These are phyloP conservation scores for Bassia scoparia DNA, from an alignment of 148 eudicot genomes.

Conservation along the genomic window DNA sequence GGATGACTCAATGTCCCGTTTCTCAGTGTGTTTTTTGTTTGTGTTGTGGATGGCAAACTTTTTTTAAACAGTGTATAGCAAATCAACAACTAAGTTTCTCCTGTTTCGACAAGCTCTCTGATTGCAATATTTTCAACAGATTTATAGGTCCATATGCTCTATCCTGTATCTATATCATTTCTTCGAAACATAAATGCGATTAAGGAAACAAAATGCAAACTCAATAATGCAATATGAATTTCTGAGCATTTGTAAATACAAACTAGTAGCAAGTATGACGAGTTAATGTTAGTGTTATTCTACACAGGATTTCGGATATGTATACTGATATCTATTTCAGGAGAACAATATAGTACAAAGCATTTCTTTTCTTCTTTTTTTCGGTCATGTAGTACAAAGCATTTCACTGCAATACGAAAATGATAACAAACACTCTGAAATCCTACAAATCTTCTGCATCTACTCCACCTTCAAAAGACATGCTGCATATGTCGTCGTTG, in stretches of 20 bases:
- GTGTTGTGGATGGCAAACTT: background rate
- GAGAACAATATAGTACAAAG: conserved; percentile 2
- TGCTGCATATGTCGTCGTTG: background rate
- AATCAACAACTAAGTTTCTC: background rate
- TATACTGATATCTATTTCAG: background rate
- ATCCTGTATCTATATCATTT: too few species aligned
- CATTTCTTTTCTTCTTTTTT: too few species aligned
- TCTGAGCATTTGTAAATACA: background rate
- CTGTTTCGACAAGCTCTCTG: background rate
- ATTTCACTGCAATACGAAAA: background rate
- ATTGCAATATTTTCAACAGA: background rate
- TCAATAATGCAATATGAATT: background rate
- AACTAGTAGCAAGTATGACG: background rate
- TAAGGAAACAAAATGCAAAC: too few species aligned
- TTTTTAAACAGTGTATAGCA: background rate
- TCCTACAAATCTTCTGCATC: conserved; percentile 2
- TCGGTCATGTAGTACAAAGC: background rate
- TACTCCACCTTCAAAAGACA: background rate
- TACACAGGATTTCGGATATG: background rate
- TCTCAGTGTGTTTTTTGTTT: conserved; percentile 7
- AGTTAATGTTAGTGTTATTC: background rate
- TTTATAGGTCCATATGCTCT: too few species aligned
- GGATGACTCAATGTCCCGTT: conserved; percentile 13
- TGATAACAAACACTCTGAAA: background rate
- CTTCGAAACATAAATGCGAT: too few species aligned